Evolutionary conservation across 176 grass and related monocot species (phyloP), one percentile per base, ranked within the genome.

Genomic region (Dendrocalamus sinicus): DNA sequence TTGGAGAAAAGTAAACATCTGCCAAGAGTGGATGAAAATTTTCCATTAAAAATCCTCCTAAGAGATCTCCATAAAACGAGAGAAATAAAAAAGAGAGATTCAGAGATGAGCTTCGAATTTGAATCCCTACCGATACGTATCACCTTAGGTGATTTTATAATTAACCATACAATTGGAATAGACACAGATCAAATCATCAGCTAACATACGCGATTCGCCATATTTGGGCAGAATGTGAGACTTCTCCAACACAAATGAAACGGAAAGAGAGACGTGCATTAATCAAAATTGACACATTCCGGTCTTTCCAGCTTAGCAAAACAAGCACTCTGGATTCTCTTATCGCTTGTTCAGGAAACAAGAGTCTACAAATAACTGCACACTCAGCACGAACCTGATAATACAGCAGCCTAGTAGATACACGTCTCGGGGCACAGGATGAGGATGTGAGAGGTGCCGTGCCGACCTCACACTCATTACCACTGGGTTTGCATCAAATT

Each of bases 221-320:
- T 22, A 64, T 16, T 35, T 54, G 6, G 20, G 26, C 41, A 81
- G 59, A 75, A 45, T 16, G 58, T 30, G 23, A 47, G 66, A 46
- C 61, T 69, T 82, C 4, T 20, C 19, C 22, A 22, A 57, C 37
- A 69, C 39, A 3, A 7, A 50, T 15, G 19, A 9, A 50, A 67
- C 4, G 63, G 50, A 28, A 20, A 37, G 58, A 39, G 14, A 72
- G 17, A 82, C 20, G 10, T 48, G 24, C 9, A 80, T 39, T 16
- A n/a, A 85, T 67, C 67, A 76, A 89, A 89, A 85, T n/a, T 58
- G 76, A 44, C 81, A 68, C 2, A 62, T 89, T 55, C 66, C 67
- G 50, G 51, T 19, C 45, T 75, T 82, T 88, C 66, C 73, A 88
- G 55, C 54, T 70, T 55, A 12, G 45, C n/a, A 71, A 72, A 78